Conservation (phyloP, 768 basidiomycete genomes). For the Macrocybe gigantea region DNA sequence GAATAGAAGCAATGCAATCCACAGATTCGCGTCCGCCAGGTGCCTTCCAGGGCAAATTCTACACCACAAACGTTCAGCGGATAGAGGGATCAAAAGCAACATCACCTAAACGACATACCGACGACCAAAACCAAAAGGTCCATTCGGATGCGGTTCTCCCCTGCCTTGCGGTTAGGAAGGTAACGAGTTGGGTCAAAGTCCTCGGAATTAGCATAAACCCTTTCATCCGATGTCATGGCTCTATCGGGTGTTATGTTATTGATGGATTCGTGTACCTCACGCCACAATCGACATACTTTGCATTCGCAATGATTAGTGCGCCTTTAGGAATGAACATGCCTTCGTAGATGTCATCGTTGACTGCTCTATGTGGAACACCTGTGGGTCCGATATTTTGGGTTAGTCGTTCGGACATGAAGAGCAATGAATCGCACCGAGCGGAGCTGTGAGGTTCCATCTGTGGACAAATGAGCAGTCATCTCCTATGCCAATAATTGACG, state of each 20-base stretch:
- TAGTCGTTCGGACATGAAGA: not conserved
- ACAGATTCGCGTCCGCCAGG: slow-evolving; percentile 33
- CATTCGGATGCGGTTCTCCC: slow-evolving; percentile 9
- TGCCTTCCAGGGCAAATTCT: slow-evolving; percentile 29
- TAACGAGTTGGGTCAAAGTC: slow-evolving; percentile 11
- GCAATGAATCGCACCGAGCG: not conserved
- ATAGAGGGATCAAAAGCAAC: not conserved
- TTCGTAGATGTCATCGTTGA: slow-evolving; percentile 12
- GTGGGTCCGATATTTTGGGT: not conserved
- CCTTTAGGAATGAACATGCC: slow-evolving; percentile 12
- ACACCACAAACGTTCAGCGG: not conserved
- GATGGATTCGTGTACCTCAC: not conserved
- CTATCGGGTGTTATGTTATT: not conserved
- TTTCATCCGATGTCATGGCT: slow-evolving; percentile 11
- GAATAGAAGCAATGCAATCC: slow-evolving; percentile 12
- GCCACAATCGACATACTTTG: slow-evolving; percentile 2
- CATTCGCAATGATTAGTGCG: slow-evolving; percentile 9
- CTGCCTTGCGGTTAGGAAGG: slow-evolving; percentile 8
- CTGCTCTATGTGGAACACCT: slow-evolving; percentile 12
- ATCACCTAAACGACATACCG: slow-evolving; percentile 1
- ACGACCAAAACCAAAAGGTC: slow-evolving; percentile 11
- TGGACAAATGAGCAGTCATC: not conserved
- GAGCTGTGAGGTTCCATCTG: not conserved
- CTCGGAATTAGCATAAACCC: slow-evolving; percentile 7
- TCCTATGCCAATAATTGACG: not conserved